These are phyloP conservation scores for Phytopythium boreale DNA, from an alignment of 352 stramenopile species.

Conservation along the genomic window DNA sequence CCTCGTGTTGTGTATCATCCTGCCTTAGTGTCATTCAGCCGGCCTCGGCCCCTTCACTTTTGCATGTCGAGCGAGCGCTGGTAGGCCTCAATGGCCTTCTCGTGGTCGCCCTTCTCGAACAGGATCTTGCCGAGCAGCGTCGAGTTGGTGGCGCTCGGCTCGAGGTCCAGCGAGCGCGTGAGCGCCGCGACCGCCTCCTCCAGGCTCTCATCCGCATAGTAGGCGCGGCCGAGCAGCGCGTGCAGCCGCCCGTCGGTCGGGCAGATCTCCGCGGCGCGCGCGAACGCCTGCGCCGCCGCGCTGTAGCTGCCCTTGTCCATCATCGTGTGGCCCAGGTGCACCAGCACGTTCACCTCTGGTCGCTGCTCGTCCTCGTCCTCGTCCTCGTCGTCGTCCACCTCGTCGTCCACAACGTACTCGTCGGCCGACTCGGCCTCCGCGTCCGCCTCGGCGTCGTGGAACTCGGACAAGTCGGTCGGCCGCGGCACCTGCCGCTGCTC, in stretches of 20 bases:
- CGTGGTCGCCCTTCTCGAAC: constrained; percentile 86
- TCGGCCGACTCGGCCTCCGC: constrained; percentile 4
- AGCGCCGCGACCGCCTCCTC: constrained; percentile 71
- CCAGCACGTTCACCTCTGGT: constrained; percentile 80
- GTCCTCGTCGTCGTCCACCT: constrained; percentile 59
- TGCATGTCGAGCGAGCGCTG: constrained; percentile 81
- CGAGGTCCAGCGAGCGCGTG: constrained; percentile 57
- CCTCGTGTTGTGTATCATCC: no score
- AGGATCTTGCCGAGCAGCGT: constrained; percentile 85
- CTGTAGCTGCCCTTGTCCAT: constrained; percentile 78
- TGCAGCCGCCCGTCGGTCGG: constrained; percentile 70
- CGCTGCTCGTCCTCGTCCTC: constrained; percentile 60
- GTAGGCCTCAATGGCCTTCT: constrained; percentile 84
- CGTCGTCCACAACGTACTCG: constrained; percentile 16
- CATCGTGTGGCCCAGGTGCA: constrained; percentile 79
- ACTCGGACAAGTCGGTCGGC: constrained; percentile 38
- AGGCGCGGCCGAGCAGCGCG: constrained; percentile 75
- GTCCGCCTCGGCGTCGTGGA: constrained; percentile 48
- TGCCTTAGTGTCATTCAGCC: background rate
- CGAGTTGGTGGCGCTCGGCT: constrained; percentile 79
- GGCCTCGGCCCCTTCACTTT: constrained; percentile 14
- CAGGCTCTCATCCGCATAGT: constrained; percentile 83
- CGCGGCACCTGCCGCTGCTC: constrained; percentile 9
- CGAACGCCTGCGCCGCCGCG: constrained; percentile 77
- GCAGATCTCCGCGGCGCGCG: constrained; percentile 80